Conservation (phyloP, 345 rosid genomes). For the Pistacia vera region DNA sequence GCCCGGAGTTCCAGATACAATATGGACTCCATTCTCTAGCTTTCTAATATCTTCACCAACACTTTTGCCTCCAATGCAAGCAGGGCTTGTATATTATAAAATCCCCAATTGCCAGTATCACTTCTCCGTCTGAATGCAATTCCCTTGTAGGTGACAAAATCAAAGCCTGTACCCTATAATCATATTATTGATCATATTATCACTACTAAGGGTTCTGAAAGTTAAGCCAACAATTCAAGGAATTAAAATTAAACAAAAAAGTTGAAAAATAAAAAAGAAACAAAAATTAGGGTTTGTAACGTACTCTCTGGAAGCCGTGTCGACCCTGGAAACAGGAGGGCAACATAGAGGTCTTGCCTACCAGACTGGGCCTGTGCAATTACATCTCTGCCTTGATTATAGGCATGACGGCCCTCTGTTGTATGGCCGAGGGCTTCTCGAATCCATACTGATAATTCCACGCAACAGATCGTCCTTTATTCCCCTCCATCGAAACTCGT, state of each 20-base stretch:
- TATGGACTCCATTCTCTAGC: slow-evolving; percentile 60
- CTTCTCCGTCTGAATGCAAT: slow-evolving; percentile 89
- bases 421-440: slow-evolving; percentile 96
- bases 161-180: slow-evolving; percentile 84
- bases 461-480: slow-evolving; percentile 79
- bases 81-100: slow-evolving; percentile 76
- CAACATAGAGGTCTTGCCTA: slow-evolving; percentile 97
- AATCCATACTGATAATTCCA: slow-evolving; percentile 83
- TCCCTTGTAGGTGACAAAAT: slow-evolving; percentile 96
- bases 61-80: slow-evolving; percentile 94
- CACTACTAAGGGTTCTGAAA: not conserved
- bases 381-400: slow-evolving; percentile 84
- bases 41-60: slow-evolving; percentile 96
- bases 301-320: slow-evolving; percentile 76
- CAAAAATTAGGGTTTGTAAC: slow-evolving; percentile 37
- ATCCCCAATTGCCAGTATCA: slow-evolving; percentile 75
- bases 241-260: not conserved
- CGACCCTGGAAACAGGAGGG: slow-evolving; percentile 87
- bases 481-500: slow-evolving; percentile 82
- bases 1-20: slow-evolving; percentile 97
- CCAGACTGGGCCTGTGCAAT: slow-evolving; percentile 99
- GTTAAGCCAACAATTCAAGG: not conserved
- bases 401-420: slow-evolving; percentile 95
- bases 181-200: not conserved
- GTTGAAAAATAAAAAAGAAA: not conserved